phyloP scores from a whole-genome alignment of 495 filamentous ascomycete genomes.

The Penicillium flavigenum region DNA sequence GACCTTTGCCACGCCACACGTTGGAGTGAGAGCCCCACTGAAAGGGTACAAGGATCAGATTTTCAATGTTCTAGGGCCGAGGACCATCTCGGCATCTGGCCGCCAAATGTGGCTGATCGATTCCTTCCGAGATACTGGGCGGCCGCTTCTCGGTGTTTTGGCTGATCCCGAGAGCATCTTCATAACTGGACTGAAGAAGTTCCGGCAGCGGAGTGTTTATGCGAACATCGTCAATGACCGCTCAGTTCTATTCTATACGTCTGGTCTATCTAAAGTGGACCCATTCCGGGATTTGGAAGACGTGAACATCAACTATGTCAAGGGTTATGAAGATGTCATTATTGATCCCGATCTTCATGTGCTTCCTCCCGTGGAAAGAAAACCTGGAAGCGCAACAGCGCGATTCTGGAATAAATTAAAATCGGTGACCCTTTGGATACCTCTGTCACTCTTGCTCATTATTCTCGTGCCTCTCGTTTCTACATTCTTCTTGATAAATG shows the following conservation, averaged over 20 bases:
- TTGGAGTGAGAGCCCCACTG: conserved; percentile 77
- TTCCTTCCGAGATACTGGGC: conserved; percentile 74
- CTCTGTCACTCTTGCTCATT: conserved; percentile 60
- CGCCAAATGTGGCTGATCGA: conserved; percentile 87
- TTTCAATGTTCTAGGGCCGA: conserved; percentile 79
- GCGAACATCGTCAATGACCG: conserved; percentile 84
- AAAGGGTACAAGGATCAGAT: conserved; percentile 63
- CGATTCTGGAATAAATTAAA: conserved; percentile 30
- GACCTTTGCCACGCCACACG: conserved; percentile 87
- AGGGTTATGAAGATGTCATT: conserved; percentile 73
- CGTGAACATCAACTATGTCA: conserved; percentile 67
- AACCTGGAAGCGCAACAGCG: conserved; percentile 33
- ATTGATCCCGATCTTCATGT: conserved; percentile 67
- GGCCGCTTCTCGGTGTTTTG: conserved; percentile 75
- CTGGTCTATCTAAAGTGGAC: conserved; percentile 68
- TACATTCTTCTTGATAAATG: conserved; percentile 70
- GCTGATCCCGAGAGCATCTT: conserved; percentile 86
- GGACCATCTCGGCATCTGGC: conserved; percentile 75
- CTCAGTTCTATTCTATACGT: conserved; percentile 78
- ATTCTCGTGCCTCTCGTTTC: conserved; percentile 68
- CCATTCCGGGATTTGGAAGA: conserved; percentile 66
- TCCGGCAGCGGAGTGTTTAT: conserved; percentile 73
- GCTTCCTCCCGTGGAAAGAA: conserved; percentile 38
- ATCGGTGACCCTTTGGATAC: conserved; percentile 41
- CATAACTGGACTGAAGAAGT: conserved; percentile 71